phyloP scores from a whole-genome alignment of 1,284 basidiomycete genomes.

The Clitocybe nebularis region DNA sequence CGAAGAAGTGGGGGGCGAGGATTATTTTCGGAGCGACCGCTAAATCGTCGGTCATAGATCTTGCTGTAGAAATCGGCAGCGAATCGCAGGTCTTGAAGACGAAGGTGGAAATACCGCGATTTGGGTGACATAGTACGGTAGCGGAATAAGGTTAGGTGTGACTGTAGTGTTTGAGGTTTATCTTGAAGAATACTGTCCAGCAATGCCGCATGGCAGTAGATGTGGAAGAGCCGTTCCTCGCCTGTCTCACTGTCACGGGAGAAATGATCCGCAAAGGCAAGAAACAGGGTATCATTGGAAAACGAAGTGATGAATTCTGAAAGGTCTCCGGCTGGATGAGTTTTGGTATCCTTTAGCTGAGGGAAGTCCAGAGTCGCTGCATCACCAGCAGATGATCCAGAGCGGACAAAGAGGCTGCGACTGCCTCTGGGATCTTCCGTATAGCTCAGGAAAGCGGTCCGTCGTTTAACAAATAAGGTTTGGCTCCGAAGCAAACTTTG shows the following conservation, averaged over 20 bases:
- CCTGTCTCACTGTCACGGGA: conserved; percentile 56
- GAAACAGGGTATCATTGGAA: conserved; percentile 71
- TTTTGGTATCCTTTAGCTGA: conserved; percentile 60
- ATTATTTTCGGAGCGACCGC: conserved; percentile 60
- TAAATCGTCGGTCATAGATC: conserved; percentile 67
- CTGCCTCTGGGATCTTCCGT: conserved; percentile 91
- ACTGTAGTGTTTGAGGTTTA: conserved; percentile 74
- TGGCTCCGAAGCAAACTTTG: conserved; percentile 69
- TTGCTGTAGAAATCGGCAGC: conserved; percentile 70
- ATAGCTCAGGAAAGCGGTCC: conserved; percentile 90
- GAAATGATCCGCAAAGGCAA: conserved; percentile 75
- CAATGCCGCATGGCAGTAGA: conserved; percentile 74
- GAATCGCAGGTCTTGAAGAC: conserved; percentile 68
- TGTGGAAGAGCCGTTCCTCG: conserved; percentile 60
- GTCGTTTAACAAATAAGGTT: conserved; percentile 88
- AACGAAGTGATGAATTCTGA: conserved; percentile 83
- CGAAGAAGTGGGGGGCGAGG: conserved; percentile 61
- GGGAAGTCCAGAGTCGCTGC: conserved; percentile 80
- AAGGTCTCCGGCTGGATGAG: conserved; percentile 67
- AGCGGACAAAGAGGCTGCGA: conserved; percentile 81
- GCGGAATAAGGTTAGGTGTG: conserved; percentile 70
- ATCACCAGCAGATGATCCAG: conserved; percentile 72
- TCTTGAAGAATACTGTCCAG: conserved; percentile 88
- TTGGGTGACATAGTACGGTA: conserved; percentile 56
- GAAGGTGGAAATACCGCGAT: conserved; percentile 58